Base-by-base conservation (phyloP, 106 monocot genomes). In the Dendrobium chrysotoxum region DNA sequence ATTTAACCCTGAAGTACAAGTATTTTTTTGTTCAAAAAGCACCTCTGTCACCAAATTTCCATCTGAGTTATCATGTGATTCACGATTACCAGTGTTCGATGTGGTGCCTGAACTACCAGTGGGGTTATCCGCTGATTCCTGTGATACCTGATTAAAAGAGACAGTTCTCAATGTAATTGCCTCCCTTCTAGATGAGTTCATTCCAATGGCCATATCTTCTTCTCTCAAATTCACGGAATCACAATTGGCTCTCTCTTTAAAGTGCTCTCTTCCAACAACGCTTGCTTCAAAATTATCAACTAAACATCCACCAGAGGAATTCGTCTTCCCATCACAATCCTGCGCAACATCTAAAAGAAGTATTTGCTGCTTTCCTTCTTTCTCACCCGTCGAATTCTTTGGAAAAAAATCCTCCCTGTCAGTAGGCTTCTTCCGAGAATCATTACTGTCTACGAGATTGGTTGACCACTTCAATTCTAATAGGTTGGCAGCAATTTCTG, bases 401-500 rank as follows among this genome's bases (percentile, higher is more conserved):
- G 12, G 28, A 13, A 2, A 50, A 38, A 77, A 80, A 73, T 81
- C 28, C 72, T 81, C 78, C 13, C 28, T 81, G 7, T 79, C 68
- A 54, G 75, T 82, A 16, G 72, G 67, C 38, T 28, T 46, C 17
- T 30, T 54, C 5, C 8, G 40, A 38, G 79, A 80, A 73, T 77
- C 28, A 78, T 79, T 81, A 47, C 26, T 45, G 0, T 81, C 38
- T 1, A 81, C 42, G 38, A 85, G 87, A 86, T 87, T 90, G 41
- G 92, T 92, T 30, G 92, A 95, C 95, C 95, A 92, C 76, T 85
- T 95, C 68, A 82, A 75, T 47, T 92, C 92, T 73, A 92, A 85
- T 55, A 95, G 87, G 72, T 91, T 83, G 21, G 91, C 95, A 38
- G 89, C 95, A 47, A 91, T 86, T 79, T 96, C 89, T 39, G 95